Percentiles rank a stretch among this genome's conserved stretches.
phyloP scores from a whole-genome alignment of 768 basidiomycete species.

The Austroboletus eburneus region DNA sequence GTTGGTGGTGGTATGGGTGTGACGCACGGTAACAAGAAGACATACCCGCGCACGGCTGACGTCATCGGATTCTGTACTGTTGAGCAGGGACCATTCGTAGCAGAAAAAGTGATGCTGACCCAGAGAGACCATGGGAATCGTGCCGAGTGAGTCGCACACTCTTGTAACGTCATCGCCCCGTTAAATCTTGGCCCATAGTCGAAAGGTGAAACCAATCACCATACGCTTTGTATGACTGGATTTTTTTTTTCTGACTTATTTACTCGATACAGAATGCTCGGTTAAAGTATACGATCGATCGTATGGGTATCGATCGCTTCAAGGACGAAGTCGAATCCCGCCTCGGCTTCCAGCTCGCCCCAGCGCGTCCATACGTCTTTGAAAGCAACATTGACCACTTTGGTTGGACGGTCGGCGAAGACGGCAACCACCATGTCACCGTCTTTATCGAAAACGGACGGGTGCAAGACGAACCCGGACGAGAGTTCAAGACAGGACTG shows the following conservation, averaged over 20 bases:
- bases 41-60: conserved; percentile 86
- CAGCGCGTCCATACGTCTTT: conserved; percentile 75
- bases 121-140: conserved; percentile 97
- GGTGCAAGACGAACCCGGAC: conserved; percentile 88
- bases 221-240: neutral
- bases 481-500: conserved; percentile 89
- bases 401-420: conserved; percentile 86
- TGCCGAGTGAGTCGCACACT: conserved; percentile 59
- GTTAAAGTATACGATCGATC: conserved; percentile 86
- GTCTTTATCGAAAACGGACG: conserved; percentile 97
- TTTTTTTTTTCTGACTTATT: conserved; percentile 11
- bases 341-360: conserved; percentile 72
- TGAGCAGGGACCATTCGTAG: conserved; percentile 80
- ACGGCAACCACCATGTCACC: conserved; percentile 89
- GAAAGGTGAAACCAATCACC: conserved; percentile 43
- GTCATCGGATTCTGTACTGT: conserved; percentile 90
- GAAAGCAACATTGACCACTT: conserved; percentile 90
- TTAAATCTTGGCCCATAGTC: conserved; percentile 33
- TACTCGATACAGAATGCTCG: conserved; percentile 88
- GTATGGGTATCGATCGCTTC: conserved; percentile 86
- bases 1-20: conserved; percentile 99
- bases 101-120: conserved; percentile 89
- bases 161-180: neutral
- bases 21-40: conserved; percentile 98
- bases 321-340: conserved; percentile 86